Percentiles rank a stretch among this genome's conserved stretches.
phyloP scores from a whole-genome alignment of 1,139 yeast genomes.

The Yamadazyma atlantica region DNA sequence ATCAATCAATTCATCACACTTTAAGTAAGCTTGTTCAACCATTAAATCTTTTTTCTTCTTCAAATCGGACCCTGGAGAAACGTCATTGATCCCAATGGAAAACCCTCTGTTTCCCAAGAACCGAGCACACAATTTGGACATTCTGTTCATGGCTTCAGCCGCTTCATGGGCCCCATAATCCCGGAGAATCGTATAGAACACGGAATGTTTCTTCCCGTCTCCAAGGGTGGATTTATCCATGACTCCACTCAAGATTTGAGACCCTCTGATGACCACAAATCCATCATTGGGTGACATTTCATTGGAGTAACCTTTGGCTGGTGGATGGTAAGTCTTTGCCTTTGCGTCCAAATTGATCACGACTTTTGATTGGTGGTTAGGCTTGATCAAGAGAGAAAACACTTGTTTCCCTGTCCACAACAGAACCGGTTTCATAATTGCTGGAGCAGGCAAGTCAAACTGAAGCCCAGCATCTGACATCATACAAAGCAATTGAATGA shows the following conservation, averaged over 20 bases:
- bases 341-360: slow-evolving; percentile 91
- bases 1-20: slow-evolving; percentile 89
- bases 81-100: slow-evolving; percentile 96
- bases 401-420: slow-evolving; percentile 98
- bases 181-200: slow-evolving; percentile 89
- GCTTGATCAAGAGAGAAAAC: slow-evolving; percentile 81
- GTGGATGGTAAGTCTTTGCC: slow-evolving; percentile 83
- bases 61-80: slow-evolving; percentile 85
- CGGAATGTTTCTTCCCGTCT: slow-evolving; percentile 97
- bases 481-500: slow-evolving; percentile 84
- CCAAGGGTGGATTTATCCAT: slow-evolving; percentile 97
- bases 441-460: slow-evolving; percentile 94
- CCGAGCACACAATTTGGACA: slow-evolving; percentile 97
- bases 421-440: slow-evolving; percentile 83
- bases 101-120: slow-evolving; percentile 94
- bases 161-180: slow-evolving; percentile 97
- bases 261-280: slow-evolving; percentile 84
- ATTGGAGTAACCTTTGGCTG: slow-evolving; percentile 61
- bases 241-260: slow-evolving; percentile 85
- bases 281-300: slow-evolving; percentile 99
- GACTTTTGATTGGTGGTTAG: slow-evolving; percentile 74
- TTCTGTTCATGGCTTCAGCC: slow-evolving; percentile 93
- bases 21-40: slow-evolving; percentile 87
- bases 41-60: slow-evolving; percentile 77
- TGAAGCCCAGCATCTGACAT: slow-evolving; percentile 92